phyloP scores from a whole-genome alignment of 2,329 filamentous ascomycete genomes.

The Zymoseptoria pseudotritici region DNA sequence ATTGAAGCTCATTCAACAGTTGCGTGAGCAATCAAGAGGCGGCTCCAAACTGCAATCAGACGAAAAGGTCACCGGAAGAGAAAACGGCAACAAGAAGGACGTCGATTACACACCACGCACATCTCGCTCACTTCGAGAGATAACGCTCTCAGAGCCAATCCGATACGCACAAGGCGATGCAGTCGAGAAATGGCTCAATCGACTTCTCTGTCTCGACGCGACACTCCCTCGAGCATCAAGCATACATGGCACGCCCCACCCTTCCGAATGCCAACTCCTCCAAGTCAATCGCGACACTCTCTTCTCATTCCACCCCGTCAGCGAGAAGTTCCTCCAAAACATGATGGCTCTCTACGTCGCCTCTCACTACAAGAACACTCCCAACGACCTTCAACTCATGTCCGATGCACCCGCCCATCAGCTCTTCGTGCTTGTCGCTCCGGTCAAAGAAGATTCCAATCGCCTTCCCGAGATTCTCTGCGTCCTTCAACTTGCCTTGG shows the following conservation, averaged over 20 bases:
- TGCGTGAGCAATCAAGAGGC: constrained; percentile 81
- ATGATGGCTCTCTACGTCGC: constrained; percentile 98
- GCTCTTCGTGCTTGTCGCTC: constrained; percentile 86
- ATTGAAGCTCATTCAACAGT: constrained; percentile 91
- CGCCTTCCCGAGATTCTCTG: constrained; percentile 87
- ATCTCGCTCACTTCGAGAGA: constrained; percentile 80
- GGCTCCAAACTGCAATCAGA: constrained; percentile 48
- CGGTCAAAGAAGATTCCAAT: constrained; percentile 67
- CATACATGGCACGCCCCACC: constrained; percentile 77
- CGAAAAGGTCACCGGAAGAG: constrained; percentile 66
- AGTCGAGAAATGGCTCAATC: constrained; percentile 96
- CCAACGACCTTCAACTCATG: constrained; percentile 97
- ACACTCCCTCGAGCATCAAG: constrained; percentile 74
- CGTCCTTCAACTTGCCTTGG: constrained; percentile 87
- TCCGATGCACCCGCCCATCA: constrained; percentile 96
- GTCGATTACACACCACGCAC: constrained; percentile 50
- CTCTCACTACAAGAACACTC: constrained; percentile 96
- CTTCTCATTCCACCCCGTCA: constrained; percentile 95
- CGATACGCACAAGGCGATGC: constrained; percentile 84
- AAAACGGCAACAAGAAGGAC: constrained; percentile 67
- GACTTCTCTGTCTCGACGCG: constrained; percentile 84
- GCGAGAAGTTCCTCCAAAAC: constrained; percentile 93
- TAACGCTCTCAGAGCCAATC: constrained; percentile 88
- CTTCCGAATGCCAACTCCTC: constrained; percentile 81
- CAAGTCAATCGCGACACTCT: constrained; percentile 94